A percentile compares a stretch with the other conserved stretches of the same genome.
These are phyloP conservation scores for Saksenaea oblongispora DNA, from an alignment of 371 early-diverging fungal species.

Conservation along the genomic window DNA sequence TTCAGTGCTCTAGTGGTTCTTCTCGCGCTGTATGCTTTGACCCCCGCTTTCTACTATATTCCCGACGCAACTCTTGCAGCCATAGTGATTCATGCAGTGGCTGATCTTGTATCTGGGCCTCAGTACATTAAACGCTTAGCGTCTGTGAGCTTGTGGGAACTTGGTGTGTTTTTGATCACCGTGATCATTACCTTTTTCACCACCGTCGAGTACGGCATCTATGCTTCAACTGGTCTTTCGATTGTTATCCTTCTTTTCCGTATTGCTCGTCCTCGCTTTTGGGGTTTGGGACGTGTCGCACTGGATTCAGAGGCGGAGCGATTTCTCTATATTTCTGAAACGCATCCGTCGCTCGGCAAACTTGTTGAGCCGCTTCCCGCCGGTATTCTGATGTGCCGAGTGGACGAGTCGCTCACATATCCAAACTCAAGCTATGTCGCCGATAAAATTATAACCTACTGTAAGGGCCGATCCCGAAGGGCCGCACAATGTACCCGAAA, in stretches of 20 bases:
- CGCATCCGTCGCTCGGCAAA: constrained; percentile 13
- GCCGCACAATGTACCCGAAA: constrained; percentile 14
- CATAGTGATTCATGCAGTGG: constrained; percentile 76
- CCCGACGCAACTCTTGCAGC: constrained; percentile 79
- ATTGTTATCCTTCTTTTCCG: constrained; percentile 58
- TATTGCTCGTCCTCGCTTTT: constrained; percentile 59
- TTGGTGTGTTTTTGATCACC: constrained; percentile 7
- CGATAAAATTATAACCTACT: constrained; percentile 33
- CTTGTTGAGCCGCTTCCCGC: constrained; percentile 31
- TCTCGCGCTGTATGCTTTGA: constrained; percentile 76
- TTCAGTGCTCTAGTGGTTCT: constrained; percentile 76
- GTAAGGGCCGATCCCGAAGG: constrained; percentile 22
- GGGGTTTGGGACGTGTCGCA: constrained; percentile 26
- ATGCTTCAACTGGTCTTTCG: constrained; percentile 56
- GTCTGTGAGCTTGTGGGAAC: constrained; percentile 9
- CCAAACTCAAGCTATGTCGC: constrained; percentile 58
- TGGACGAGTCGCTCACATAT: constrained; percentile 63
- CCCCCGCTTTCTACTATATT: constrained; percentile 84
- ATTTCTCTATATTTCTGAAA: constrained; percentile 17
- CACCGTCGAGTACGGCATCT: constrained; percentile 67
- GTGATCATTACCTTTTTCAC: constrained; percentile 14
- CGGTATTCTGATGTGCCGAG: constrained; percentile 58
- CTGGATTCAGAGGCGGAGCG: constrained; percentile 2
- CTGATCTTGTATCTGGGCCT: constrained; percentile 54
- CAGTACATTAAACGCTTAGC: constrained; percentile 38